Conservation (phyloP, 2,329 filamentous ascomycete genomes). For the Talaromyces verruculosus region DNA sequence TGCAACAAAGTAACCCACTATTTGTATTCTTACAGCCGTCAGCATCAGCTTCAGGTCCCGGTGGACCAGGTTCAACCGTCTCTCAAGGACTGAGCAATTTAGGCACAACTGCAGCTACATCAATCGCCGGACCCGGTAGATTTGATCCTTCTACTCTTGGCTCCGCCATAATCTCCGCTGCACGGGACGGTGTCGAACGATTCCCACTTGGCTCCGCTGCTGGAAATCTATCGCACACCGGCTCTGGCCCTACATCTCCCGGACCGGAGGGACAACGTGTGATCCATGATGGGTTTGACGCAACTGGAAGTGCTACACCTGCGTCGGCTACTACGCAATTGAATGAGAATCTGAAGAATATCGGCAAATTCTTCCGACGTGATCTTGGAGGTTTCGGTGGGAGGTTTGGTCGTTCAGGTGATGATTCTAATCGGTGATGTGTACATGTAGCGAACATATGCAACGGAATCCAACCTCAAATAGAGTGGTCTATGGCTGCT, state of each 20-base stretch:
- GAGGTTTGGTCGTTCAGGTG: conserved; percentile 59
- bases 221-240: conserved; percentile 26
- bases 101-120: conserved; percentile 43
- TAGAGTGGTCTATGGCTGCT: not conserved
- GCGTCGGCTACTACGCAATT: conserved; percentile 63
- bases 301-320: conserved; percentile 31
- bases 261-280: conserved; percentile 13
- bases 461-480: not conserved
- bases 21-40: conserved; percentile 51
- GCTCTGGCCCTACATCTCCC: conserved; percentile 18
- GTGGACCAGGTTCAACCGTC: conserved; percentile 31
- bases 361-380: conserved; percentile 92
- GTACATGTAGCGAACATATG: not conserved
- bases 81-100: conserved; percentile 51
- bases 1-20: conserved; percentile 69
- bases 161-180: conserved; percentile 83
- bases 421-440: conserved; percentile 28
- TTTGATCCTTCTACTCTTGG: conserved; percentile 84
- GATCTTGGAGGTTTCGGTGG: conserved; percentile 77
- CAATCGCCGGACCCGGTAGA: conserved; percentile 51
- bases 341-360: conserved; percentile 91
- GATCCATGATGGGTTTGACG: conserved; percentile 17
- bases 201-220: conserved; percentile 50
- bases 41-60: conserved; percentile 24
- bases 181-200: conserved; percentile 76